phyloP scores from a whole-genome alignment of 768 basidiomycete species.

The Hygrophorus russula region DNA sequence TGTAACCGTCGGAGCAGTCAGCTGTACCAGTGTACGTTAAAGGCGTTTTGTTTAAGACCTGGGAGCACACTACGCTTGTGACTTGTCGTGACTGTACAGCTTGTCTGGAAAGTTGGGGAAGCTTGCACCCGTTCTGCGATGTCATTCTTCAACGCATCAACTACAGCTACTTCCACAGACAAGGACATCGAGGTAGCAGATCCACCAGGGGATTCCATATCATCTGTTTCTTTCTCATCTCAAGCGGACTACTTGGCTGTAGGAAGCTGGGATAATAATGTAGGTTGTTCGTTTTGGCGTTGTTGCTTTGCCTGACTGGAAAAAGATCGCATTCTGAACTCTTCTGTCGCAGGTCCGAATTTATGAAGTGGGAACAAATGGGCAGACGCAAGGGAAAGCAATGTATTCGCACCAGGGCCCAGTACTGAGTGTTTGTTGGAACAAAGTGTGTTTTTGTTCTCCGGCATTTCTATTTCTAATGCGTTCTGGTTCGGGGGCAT shows the following conservation, averaged over 20 bases:
- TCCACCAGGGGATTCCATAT: constrained; percentile 60
- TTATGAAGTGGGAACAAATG: constrained; percentile 55
- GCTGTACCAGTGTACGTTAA: not conserved
- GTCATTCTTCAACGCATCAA: constrained; percentile 5
- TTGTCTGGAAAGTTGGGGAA: too few species aligned
- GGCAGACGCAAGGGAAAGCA: constrained; percentile 54
- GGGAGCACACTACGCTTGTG: too few species aligned
- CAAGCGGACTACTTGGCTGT: constrained; percentile 64
- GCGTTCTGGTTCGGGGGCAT: not conserved
- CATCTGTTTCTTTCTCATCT: constrained; percentile 53
- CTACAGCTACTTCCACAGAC: constrained; percentile 1
- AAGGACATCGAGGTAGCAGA: constrained; percentile 54
- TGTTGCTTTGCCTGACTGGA: not conserved
- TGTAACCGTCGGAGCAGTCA: too few species aligned
- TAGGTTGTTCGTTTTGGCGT: constrained; percentile 15
- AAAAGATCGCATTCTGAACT: not conserved
- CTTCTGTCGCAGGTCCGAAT: constrained; percentile 42
- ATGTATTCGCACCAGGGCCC: constrained; percentile 65
- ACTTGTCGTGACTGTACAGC: too few species aligned
- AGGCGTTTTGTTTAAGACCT: not conserved
- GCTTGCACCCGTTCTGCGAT: not conserved
- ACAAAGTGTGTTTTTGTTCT: constrained; percentile 30
- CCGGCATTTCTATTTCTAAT: not conserved
- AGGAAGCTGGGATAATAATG: constrained; percentile 67
- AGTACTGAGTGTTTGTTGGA: constrained; percentile 63